Evolutionary conservation across 257 asterid species (phyloP).

Genomic region (Avicennia marina): DNA sequence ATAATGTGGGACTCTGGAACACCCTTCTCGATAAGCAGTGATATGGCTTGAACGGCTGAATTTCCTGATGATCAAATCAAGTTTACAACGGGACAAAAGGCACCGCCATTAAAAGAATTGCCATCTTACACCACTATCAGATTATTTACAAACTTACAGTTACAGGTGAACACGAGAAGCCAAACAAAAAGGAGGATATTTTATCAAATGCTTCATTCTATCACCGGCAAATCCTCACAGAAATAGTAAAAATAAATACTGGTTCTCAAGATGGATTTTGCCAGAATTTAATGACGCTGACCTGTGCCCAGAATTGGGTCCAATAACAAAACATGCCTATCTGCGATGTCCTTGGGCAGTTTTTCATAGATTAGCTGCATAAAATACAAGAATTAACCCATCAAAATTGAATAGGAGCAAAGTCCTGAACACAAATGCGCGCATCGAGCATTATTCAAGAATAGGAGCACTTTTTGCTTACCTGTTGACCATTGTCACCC

Average conservation of each 20-base stretch:
- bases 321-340: slow-evolving; percentile 85
- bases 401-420: neutral
- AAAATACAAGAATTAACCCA: slow-evolving; percentile 1
- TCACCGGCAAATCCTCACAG: too few relatives aligned
- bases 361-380: slow-evolving; percentile 93
- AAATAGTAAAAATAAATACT: too few relatives aligned
- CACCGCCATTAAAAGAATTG: too few relatives aligned
- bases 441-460: neutral
- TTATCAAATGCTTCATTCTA: too few relatives aligned
- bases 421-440: neutral
- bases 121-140: too few relatives aligned
- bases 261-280: too few relatives aligned
- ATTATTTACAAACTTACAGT: too few relatives aligned
- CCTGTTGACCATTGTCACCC: slow-evolving; percentile 97
- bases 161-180: too few relatives aligned
- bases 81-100: too few relatives aligned
- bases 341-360: slow-evolving; percentile 84
- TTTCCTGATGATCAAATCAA: slow-evolving; percentile 49
- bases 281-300: too few relatives aligned
- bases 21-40: slow-evolving; percentile 81
- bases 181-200: too few relatives aligned
- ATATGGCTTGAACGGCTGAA: slow-evolving; percentile 92
- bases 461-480: slow-evolving; percentile 17
- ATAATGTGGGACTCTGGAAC: slow-evolving; percentile 93
- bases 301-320: slow-evolving; percentile 99